phyloP scores from a whole-genome alignment of 495 filamentous ascomycete species.

The Podospora sp. region DNA sequence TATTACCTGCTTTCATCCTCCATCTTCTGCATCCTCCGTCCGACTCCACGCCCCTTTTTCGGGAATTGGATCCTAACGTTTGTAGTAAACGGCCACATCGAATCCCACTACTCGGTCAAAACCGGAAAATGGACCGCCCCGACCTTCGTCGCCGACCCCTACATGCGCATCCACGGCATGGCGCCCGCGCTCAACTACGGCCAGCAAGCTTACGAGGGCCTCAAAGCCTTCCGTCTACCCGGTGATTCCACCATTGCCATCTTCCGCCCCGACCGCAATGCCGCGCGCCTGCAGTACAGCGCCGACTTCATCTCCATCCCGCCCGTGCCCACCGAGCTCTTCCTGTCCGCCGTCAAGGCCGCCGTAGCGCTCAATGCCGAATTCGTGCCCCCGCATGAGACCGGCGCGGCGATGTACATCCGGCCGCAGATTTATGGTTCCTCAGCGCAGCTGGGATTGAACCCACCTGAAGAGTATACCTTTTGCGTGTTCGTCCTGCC shows the following conservation, averaged over 20 bases:
- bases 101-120: conserved; percentile 69
- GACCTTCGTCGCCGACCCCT: conserved; percentile 73
- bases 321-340: conserved; percentile 68
- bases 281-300: conserved; percentile 75
- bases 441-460: conserved; percentile 76
- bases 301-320: conserved; percentile 80
- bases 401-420: conserved; percentile 86
- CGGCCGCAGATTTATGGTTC: conserved; percentile 85
- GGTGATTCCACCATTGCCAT: conserved; percentile 64
- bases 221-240: conserved; percentile 85
- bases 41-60: background rate
- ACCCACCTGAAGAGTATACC: conserved; percentile 83
- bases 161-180: conserved; percentile 84
- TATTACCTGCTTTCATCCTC: conserved; percentile 34
- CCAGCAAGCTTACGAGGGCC: conserved; percentile 90
- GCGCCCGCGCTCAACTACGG: conserved; percentile 89
- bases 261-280: conserved; percentile 82
- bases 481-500: conserved; percentile 85
- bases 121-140: conserved; percentile 76
- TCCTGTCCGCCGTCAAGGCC: conserved; percentile 71
- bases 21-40: background rate
- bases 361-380: conserved; percentile 85
- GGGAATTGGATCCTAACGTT: too few relatives aligned
- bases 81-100: conserved; percentile 77
- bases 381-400: conserved; percentile 81